Evolutionary conservation across 2,329 filamentous ascomycete genomes (phyloP), one percentile per base, ranked within the genome.

Genomic region (Fusarium nematophilum): DNA sequence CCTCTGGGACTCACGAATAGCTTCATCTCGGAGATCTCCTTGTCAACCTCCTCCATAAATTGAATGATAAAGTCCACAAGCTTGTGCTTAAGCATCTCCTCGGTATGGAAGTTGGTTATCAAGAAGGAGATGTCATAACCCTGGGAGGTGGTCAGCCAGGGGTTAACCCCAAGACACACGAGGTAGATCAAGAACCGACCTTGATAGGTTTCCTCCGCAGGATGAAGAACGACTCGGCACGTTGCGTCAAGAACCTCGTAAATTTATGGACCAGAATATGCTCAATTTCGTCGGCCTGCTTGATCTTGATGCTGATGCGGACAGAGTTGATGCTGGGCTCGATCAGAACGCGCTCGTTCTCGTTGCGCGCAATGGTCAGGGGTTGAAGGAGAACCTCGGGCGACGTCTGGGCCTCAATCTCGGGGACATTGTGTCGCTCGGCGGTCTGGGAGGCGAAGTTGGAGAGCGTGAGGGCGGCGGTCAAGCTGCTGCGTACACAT

Each of bases 21-120:
- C 85, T 99, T 99, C 95, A 99, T 98, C 80, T 99, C 96, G 3
- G 95, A 98, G 57, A 99, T 99, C 78, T 99, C 95, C 83, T 99
- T 99, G 78, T 99, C 96, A 5, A 99, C 96, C 76, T 99, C 95
- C 78, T 99, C 94, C 94, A 99, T 98, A 73, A 99, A 99, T 73
- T 98, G 90, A 65, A 99, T 97, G 68, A 99, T 96, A 72, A 99
- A 99, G 76, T 99, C 95, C 27, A 99, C 96, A 68, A 99, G 84
- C 82, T 99, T 98, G 76, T 99, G 94, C 83, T 98, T 98, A 74
- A 98, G 78, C 93, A 99, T 97, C 75, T 96, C 91, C 77, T 98
- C 95, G 5, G 95, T 98, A 72, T 99, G 95, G 82, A 95, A 96
- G 79, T 99, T 99, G 39, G 95, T 99, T 73, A 99, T 96, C 72